A percentile compares a stretch with the other conserved stretches of the same genome.
Evolutionary conservation across 345 rosid species (phyloP).

Genomic region (Boechera retrofracta): DNA sequence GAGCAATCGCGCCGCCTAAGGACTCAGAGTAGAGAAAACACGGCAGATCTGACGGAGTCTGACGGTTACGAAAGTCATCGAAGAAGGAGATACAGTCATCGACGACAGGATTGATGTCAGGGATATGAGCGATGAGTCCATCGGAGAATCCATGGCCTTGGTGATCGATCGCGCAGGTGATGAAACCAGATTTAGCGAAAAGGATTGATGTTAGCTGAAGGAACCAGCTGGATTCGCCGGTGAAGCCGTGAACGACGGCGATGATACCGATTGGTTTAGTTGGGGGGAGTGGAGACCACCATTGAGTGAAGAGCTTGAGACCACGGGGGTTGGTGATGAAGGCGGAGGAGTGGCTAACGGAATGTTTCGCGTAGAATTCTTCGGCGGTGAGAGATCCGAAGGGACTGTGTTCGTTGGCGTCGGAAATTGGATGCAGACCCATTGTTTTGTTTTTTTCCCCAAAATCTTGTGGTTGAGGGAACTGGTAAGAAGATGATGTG

Average conservation of each 20-base stretch:
- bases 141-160: conserved; percentile 98
- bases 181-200: conserved; percentile 81
- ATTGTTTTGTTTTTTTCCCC: conserved; percentile 27
- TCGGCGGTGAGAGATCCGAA: conserved; percentile 71
- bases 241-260: conserved; percentile 92
- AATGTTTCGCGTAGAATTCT: conserved; percentile 82
- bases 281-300: conserved; percentile 84
- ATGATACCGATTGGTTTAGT: conserved; percentile 54
- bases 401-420: conserved; percentile 69
- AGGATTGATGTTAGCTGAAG: conserved; percentile 73
- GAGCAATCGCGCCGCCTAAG: conserved; percentile 87
- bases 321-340: conserved; percentile 86
- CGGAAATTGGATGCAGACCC: conserved; percentile 71
- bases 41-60: conserved; percentile 59
- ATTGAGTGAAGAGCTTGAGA: conserved; percentile 82
- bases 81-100: conserved; percentile 85
- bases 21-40: conserved; percentile 89
- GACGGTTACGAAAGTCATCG: conserved; percentile 59
- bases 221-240: conserved; percentile 89
- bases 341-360: conserved; percentile 73
- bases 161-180: conserved; percentile 88
- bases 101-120: conserved; percentile 77
- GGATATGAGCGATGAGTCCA: conserved; percentile 74
- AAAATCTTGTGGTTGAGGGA: neutral
- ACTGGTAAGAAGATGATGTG: neutral